Evolutionary conservation across 768 basidiomycete genomes (phyloP).

Genomic region (Candolleomyces efflorescens): DNA sequence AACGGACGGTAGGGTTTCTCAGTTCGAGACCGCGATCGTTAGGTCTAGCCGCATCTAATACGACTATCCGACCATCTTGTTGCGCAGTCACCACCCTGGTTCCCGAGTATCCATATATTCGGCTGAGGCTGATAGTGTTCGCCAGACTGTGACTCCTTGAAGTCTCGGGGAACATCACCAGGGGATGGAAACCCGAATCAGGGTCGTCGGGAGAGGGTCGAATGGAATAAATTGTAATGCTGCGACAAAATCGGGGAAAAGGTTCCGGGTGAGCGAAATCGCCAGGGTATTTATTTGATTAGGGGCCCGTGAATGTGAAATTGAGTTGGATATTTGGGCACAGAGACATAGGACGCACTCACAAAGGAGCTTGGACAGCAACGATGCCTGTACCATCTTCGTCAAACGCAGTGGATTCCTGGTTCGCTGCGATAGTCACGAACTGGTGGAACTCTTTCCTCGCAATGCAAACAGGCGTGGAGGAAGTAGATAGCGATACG

Average conservation of each 20-base stretch:
- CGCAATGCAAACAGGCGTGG: conserved; percentile 39
- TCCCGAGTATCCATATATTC: conserved; percentile 31
- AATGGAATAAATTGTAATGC: conserved; percentile 41
- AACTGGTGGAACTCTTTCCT: conserved; percentile 30
- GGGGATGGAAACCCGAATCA: conserved; percentile 31
- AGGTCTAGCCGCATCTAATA: conserved; percentile 33
- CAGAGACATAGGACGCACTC: conserved; percentile 8
- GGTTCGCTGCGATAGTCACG: conserved; percentile 45
- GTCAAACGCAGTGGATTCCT: conserved; percentile 20
- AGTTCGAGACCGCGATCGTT: not conserved
- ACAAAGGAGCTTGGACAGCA: conserved; percentile 42
- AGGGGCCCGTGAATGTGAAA: not conserved
- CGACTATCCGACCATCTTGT: conserved; percentile 24
- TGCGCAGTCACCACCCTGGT: conserved; percentile 34
- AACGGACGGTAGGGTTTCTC: not conserved
- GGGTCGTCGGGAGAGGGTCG: conserved; percentile 30
- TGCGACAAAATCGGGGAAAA: conserved; percentile 11
- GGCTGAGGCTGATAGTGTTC: conserved; percentile 5
- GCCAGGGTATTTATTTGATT: no score
- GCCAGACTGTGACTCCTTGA: conserved; percentile 13
- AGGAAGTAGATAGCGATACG: conserved; percentile 18
- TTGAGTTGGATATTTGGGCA: not conserved
- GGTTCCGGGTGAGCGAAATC: no score
- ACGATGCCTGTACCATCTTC: conserved; percentile 25
- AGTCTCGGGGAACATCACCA: conserved; percentile 22